Evolutionary conservation across 73 alveolate genomes (phyloP), one percentile per base, ranked within the genome.

Genomic region (Tetrahymena elliotti): DNA sequence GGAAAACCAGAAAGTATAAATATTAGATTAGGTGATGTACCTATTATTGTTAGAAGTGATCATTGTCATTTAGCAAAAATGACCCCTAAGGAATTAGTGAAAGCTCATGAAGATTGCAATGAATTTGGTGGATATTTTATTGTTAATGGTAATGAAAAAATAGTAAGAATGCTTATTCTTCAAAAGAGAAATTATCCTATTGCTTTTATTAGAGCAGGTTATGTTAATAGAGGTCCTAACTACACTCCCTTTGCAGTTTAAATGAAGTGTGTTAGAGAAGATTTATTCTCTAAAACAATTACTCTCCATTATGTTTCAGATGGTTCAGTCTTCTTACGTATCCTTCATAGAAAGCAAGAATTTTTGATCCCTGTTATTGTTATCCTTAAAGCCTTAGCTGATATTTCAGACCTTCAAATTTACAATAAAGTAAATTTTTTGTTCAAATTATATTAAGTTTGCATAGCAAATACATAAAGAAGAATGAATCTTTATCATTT

Each of bases 221-320:
- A 97, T 93, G 96, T 98, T 12, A 98, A 98, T 68, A 98, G 99
- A 97, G 99, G 99, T 52, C 97, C 97, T 93, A 96, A 97, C 39
- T 98, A 98, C 94, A 97, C 99, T 5, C 99, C 98, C 24, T 98
- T 96, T 95, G 99, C 99, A 33, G 98, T 98, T 52, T 96, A 97
- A 95, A 98, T 98, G 99, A 99, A 99, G 95, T 99, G 99, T 97
- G 99, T 99, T 8, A 98, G 99, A 97, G 99, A 99, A 83, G 99
- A 99, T 97, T 95, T 98, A 84, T 97, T 97, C 94, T 97, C 99
- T 2, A 98, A 99, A 94, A 98, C 99, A 4, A 97, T 98, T 12
- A 98, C 99, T 22, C 97, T 98, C 83, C 99, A 99, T 95, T 99
- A 99, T 95, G 96, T 98, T 37, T 96, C 97, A 93, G 99, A 99